These are phyloP conservation scores for Pleurotus ostreatus DNA, from an alignment of 768 basidiomycete genomes.

Conservation along the genomic window DNA sequence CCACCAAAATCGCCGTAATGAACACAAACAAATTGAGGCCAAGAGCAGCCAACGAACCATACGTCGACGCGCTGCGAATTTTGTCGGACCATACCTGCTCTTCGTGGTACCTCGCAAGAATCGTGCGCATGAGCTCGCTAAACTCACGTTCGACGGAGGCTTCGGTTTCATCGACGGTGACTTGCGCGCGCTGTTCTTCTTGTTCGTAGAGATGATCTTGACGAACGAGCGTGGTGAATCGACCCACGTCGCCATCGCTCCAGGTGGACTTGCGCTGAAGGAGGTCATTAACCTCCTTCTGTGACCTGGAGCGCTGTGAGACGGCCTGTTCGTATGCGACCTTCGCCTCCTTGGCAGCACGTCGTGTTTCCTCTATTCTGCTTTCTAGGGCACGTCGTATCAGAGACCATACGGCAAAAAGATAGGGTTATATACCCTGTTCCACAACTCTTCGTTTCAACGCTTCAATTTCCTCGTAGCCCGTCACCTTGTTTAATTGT, in stretches of 20 bases:
- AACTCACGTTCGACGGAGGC: constrained; percentile 84
- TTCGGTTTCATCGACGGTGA: constrained; percentile 64
- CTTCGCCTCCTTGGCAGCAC: constrained; percentile 71
- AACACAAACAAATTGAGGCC: constrained; percentile 90
- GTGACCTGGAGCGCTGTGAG: constrained; percentile 74
- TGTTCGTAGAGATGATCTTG: constrained; percentile 87
- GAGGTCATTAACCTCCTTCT: constrained; percentile 94
- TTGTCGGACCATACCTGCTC: constrained; percentile 99
- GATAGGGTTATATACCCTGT: constrained; percentile 57
- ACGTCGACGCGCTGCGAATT: constrained; percentile 92
- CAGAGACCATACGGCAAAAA: not conserved
- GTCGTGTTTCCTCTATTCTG: constrained; percentile 62
- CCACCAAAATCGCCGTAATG: constrained; percentile 80
- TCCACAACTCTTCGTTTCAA: constrained; percentile 74
- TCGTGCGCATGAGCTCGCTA: constrained; percentile 80
- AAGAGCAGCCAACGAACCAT: constrained; percentile 82
- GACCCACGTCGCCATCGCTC: constrained; percentile 81
- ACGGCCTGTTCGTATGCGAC: constrained; percentile 73
- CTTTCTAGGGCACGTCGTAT: constrained; percentile 50
- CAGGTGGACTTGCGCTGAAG: constrained; percentile 92
- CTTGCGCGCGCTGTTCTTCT: constrained; percentile 69
- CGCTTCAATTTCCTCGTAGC: constrained; percentile 86
- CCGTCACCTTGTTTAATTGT: constrained; percentile 83
- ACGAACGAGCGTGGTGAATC: constrained; percentile 87
- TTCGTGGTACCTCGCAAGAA: constrained; percentile 92